phyloP scores from a whole-genome alignment of 1,284 basidiomycete species.

The Trichosporon inkin region DNA sequence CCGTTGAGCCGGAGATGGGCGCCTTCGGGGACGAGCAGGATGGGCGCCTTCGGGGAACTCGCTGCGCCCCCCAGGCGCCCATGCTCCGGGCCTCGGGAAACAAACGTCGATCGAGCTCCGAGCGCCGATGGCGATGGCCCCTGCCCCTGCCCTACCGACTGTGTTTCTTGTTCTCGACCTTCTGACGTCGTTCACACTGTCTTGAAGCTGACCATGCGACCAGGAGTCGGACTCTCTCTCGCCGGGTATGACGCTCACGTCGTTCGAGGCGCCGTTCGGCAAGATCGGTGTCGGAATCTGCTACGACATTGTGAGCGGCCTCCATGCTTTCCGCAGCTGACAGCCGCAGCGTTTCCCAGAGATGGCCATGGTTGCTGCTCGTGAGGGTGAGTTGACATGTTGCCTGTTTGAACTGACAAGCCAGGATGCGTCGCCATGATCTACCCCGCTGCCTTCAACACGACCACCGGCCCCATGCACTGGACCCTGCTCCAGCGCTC shows the following conservation, averaged over 20 bases:
- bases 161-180: not conserved
- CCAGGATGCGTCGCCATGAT: conserved; percentile 82
- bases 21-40: conserved; percentile 2
- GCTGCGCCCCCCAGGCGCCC: not conserved
- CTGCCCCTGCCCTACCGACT: not conserved
- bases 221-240: conserved; percentile 92
- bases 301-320: conserved; percentile 52
- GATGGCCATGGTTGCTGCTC: conserved; percentile 82
- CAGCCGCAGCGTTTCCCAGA: conserved; percentile 75
- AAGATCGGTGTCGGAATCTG: conserved; percentile 52
- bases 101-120: not conserved
- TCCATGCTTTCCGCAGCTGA: not conserved
- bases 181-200: not conserved
- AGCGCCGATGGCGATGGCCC: no score
- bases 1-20: conserved; percentile 1
- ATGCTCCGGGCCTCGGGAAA: not conserved
- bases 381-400: conserved; percentile 59
- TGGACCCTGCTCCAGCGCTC: conserved; percentile 91
- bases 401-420: not conserved
- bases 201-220: not conserved
- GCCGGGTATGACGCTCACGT: conserved; percentile 69
- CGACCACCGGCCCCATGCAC: conserved; percentile 89
- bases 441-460: conserved; percentile 66
- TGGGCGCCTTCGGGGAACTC: conserved; percentile 4
- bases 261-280: conserved; percentile 72